phyloP scores from a whole-genome alignment of 1,139 yeast species.

The Yamadazyma spencermartinsiae region DNA sequence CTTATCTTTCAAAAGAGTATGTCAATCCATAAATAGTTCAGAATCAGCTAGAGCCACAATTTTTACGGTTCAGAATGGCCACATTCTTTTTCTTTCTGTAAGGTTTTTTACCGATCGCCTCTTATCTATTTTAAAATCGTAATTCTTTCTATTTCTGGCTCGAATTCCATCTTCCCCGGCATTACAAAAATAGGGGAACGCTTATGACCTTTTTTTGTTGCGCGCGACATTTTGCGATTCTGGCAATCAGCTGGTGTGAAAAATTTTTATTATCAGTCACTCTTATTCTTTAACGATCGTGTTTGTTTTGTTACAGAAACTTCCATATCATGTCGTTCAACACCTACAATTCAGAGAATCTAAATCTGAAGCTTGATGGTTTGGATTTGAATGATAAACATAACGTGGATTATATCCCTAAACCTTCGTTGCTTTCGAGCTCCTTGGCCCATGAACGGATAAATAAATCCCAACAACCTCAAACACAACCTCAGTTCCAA shows the following conservation, averaged over 20 bases:
- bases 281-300: neutral
- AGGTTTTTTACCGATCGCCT: no score
- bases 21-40: no score
- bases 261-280: constrained; percentile 4
- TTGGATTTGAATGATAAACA: constrained; percentile 12
- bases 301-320: constrained; percentile 1
- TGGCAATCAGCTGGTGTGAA: constrained; percentile 1
- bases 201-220: neutral
- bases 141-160: no score
- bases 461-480: neutral
- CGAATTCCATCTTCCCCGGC: no score
- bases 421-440: constrained; percentile 17
- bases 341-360: constrained; percentile 18
- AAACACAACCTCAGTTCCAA: neutral
- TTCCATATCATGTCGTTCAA: constrained; percentile 12
- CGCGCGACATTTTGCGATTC: constrained; percentile 1
- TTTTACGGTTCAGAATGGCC: no score
- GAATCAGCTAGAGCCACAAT: no score
- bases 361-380: constrained; percentile 21
- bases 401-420: constrained; percentile 6
- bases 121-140: no score
- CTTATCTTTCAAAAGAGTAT: no score
- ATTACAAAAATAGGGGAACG: no score
- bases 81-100: no score
- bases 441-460: constrained; percentile 18